Base-by-base conservation (phyloP, 352 stramenopile genomes). In the Globisporangium emineosum region DNA sequence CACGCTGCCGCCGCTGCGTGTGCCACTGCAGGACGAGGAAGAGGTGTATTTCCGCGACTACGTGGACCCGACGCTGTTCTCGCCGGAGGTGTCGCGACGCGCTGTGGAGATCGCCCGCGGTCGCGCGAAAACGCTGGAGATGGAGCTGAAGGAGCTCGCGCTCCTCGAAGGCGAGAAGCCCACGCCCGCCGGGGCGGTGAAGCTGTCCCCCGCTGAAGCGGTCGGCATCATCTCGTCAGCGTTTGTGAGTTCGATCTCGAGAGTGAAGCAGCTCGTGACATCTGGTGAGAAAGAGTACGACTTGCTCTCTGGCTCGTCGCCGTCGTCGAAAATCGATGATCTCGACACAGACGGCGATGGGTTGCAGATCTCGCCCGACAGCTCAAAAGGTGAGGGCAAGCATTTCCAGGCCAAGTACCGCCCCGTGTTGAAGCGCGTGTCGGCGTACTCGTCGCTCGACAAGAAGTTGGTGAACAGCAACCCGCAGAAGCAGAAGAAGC, bases 61-160 rank as follows among this genome's bases (percentile, higher is more conserved):
- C 49, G 83, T 93, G 10, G 83, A 95, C 72, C 69, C 80, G 56
- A 88, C 77, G 35, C 69, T 95, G 5, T 95, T 95, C 64, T 94
- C 85, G 1, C 81, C 87, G 0, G 87, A 95, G 25, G 75, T 94
- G 3, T 95, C 87, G 8, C 76, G 87, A 25, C 85, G 93, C 51
- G 84, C 85, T 10, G 87, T 95, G 66, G 87, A 95, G 33, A 75
- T 93, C n/a, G 87, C 87, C 0, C 84, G 91, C 66, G 79, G 87
- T 23, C 83, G 87, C 30, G 87, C 87, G 7, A 86, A 89, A 60
- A 76, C 67, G 3, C 71, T 95, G 40, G 85, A 90, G 13, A 78
- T 70, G 19, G 87, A 95, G 62, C 69, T 95, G 23, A 88, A 90
- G 60, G 85, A 95, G 54, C 71, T 93, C 54, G 61, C 67, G 5